Evolutionary conservation across 768 basidiomycete species (phyloP).

Genomic region (Pisolithus orientalis): DNA sequence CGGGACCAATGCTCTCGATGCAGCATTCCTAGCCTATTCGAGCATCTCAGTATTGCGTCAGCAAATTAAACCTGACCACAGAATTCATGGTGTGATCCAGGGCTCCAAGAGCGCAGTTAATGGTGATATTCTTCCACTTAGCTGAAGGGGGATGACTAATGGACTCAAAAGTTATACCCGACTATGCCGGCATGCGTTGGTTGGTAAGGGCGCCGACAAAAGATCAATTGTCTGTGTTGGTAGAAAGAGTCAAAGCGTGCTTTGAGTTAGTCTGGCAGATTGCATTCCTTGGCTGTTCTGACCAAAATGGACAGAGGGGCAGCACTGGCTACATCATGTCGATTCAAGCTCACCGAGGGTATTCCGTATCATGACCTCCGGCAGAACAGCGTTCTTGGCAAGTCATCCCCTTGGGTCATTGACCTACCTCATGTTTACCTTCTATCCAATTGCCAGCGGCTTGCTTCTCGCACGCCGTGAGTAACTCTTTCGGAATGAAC

Average conservation of each 20-base stretch:
- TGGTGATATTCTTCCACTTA: constrained; percentile 34
- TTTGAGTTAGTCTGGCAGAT: constrained; percentile 48
- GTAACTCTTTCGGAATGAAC: constrained; percentile 38
- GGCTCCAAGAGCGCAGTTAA: constrained; percentile 67
- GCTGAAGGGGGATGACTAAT: neutral
- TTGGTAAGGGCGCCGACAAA: constrained; percentile 62
- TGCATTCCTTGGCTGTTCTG: constrained; percentile 2
- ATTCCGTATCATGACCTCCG: constrained; percentile 49
- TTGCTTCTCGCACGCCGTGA: constrained; percentile 44
- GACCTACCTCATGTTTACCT: neutral
- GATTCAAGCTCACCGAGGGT: constrained; percentile 36
- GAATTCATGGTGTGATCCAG: constrained; percentile 72
- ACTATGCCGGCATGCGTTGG: constrained; percentile 73
- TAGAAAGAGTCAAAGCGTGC: constrained; percentile 59
- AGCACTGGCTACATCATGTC: constrained; percentile 56
- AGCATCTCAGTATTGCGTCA: constrained; percentile 76
- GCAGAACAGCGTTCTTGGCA: constrained; percentile 54
- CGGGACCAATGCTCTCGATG: constrained; percentile 81
- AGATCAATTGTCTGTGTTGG: constrained; percentile 47
- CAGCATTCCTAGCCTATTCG: constrained; percentile 80
- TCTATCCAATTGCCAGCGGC: constrained; percentile 33
- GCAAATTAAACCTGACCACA: constrained; percentile 77
- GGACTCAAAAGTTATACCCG: constrained; percentile 63
- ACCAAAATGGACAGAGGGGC: constrained; percentile 46
- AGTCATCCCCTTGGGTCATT: constrained; percentile 9